Evolutionary conservation across 2,329 filamentous ascomycete species (phyloP).

Genomic region (Nemania diffusa): DNA sequence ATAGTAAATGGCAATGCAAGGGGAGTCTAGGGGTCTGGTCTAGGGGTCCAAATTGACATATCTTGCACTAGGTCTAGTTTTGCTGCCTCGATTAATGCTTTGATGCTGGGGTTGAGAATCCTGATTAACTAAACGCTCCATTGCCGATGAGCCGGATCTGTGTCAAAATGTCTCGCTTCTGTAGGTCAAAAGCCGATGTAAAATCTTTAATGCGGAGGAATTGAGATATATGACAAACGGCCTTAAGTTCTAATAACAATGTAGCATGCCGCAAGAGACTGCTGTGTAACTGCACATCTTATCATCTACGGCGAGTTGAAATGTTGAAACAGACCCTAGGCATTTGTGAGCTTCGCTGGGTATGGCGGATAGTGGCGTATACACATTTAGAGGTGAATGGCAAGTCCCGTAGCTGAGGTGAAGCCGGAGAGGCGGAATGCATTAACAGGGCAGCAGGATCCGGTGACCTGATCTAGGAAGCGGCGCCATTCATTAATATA

Average conservation of each 20-base stretch:
- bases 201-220: not conserved
- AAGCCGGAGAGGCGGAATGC: not conserved
- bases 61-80: not conserved
- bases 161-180: slow-evolving; percentile 21
- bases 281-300: not conserved
- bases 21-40: too few relatives aligned
- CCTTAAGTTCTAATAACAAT: not conserved
- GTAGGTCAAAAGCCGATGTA: not conserved
- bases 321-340: slow-evolving; percentile 14
- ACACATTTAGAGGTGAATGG: not conserved
- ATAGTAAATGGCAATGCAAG: not conserved
- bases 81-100: not conserved
- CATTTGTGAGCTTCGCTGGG: not conserved
- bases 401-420: not conserved
- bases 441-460: not conserved
- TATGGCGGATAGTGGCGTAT: not conserved
- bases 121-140: too few relatives aligned
- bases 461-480: not conserved
- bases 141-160: too few relatives aligned
- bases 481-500: slow-evolving; percentile 7
- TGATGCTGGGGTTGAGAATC: not conserved
- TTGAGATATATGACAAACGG: not conserved
- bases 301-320: not conserved
- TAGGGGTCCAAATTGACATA: not conserved
- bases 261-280: not conserved